Evolutionary conservation across 371 early-diverging fungal genomes (phyloP).

Genomic region (Lichtheimia ornata): DNA sequence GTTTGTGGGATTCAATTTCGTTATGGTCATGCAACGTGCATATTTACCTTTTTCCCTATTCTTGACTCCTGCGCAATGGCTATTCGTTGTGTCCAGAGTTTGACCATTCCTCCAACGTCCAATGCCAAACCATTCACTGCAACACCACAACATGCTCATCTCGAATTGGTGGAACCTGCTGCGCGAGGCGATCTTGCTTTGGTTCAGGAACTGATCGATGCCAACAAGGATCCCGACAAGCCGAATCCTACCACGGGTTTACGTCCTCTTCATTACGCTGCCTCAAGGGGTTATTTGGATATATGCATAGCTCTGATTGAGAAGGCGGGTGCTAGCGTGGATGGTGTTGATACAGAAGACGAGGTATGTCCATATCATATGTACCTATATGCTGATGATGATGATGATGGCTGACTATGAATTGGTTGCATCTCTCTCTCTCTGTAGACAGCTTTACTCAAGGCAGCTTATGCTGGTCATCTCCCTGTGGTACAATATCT

Average conservation of each 20-base stretch:
- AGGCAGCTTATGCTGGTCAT: conserved; percentile 76
- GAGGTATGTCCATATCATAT: conserved; percentile 51
- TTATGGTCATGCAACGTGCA: too few species aligned
- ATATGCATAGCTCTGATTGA: conserved; percentile 65
- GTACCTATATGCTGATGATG: background rate
- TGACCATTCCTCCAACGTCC: background rate
- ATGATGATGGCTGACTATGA: background rate
- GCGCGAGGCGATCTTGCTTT: conserved; percentile 9
- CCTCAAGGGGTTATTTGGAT: conserved; percentile 65
- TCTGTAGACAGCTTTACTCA: conserved; percentile 72
- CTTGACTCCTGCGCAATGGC: background rate
- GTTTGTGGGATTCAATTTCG: too few species aligned
- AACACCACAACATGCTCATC: background rate
- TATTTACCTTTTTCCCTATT: too few species aligned
- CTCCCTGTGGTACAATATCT: conserved; percentile 63
- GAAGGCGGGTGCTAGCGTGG: conserved; percentile 59
- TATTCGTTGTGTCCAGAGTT: background rate
- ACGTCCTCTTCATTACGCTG: conserved; percentile 71
- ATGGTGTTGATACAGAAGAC: conserved; percentile 65
- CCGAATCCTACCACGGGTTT: conserved; percentile 57
- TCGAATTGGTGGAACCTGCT: conserved; percentile 25
- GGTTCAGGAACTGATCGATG: conserved; percentile 2
- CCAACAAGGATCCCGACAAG: conserved; percentile 8
- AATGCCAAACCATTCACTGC: background rate
- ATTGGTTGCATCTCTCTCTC: too few species aligned